Conservation (phyloP, 2,329 filamentous ascomycete genomes). For the Ophiostoma himal-ulmi region DNA sequence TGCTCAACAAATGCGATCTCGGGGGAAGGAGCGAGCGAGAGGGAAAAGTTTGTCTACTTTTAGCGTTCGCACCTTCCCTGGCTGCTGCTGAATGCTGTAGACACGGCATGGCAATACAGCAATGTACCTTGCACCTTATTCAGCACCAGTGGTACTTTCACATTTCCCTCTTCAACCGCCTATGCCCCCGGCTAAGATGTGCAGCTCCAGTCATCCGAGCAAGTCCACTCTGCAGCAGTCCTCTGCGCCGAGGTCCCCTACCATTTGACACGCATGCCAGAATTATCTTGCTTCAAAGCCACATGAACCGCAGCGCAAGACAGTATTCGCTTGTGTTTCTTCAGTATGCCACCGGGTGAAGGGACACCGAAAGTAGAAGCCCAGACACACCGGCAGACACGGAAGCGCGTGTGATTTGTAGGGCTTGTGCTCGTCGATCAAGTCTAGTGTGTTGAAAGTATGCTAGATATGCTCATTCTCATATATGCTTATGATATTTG, state of each 20-base stretch:
- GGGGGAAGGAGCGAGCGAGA: slow-evolving; percentile 19
- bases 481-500: background rate
- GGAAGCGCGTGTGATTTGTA: slow-evolving; percentile 16
- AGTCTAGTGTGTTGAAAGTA: background rate
- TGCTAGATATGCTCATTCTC: background rate
- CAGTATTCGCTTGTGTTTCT: background rate
- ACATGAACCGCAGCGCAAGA: too few relatives aligned
- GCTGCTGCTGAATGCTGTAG: too few relatives aligned
- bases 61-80: slow-evolving; percentile 9
- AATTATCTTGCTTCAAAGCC: too few relatives aligned
- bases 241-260: slow-evolving; percentile 24
- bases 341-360: slow-evolving; percentile 19
- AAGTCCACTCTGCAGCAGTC: slow-evolving; percentile 17
- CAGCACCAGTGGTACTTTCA: slow-evolving; percentile 12
- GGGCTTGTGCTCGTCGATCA: background rate
- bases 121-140: background rate
- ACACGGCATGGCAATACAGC: background rate
- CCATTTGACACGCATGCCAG: background rate
- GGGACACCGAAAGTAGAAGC: slow-evolving; percentile 13
- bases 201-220: slow-evolving; percentile 27
- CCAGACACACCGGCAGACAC: slow-evolving; percentile 17
- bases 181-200: slow-evolving; percentile 21
- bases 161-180: background rate
- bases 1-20: slow-evolving; percentile 22
- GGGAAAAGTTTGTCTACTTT: slow-evolving; percentile 12